Base-by-base conservation (phyloP, 176 grass and related monocot species). In the Juncus effusus region DNA sequence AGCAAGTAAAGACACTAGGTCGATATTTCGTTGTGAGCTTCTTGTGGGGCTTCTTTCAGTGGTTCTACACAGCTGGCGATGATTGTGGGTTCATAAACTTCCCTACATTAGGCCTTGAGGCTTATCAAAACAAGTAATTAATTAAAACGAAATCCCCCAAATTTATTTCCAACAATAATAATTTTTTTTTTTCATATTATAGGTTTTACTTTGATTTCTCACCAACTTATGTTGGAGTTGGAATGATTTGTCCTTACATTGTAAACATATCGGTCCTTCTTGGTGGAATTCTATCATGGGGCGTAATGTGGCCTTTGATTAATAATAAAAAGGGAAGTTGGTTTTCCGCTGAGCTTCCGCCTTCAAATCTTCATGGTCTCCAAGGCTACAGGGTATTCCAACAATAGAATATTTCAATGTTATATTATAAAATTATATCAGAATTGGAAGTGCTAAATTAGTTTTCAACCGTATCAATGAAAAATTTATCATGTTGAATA, bases 121-220 rank as follows among this genome's bases (percentile, higher is more conserved):
- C 91, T 14, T 80, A 85, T 72, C 62, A 16, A 6, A 70, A 85
- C 19, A 90, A 61, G 87, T 86, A 78, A 11, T 13, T 65, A 7
- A 5, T 3, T 2, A 40, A 10, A 56, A 15, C 44, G 10, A 4
- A 57, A 16, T 1, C 10, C 72, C 7, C 37, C 4, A 45, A 51
- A 55, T 50, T 10, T 28, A 67, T 65, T 62, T 7, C 28, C 2
- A 35, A 64, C 11, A 0, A 41, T 51, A 7, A 28, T 12, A 13
- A 66, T 38, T 41, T 62, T 40, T 50, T 11, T 42, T 3, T 3
- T 1, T 36, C 3, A 37, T 35, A 59, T 56, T 37, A 8, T 13
- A 91, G 92, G 71, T 91, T 91, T 72, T 86, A 64, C 61, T 96
- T 96, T 51, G 87, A 96, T 45, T 96, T 96, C 76, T 96, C 91